A percentile compares a stretch with the other conserved stretches of the same genome.
phyloP scores from a whole-genome alignment of 2,329 filamentous ascomycete genomes.

The Aspergillus puulaauensis region DNA sequence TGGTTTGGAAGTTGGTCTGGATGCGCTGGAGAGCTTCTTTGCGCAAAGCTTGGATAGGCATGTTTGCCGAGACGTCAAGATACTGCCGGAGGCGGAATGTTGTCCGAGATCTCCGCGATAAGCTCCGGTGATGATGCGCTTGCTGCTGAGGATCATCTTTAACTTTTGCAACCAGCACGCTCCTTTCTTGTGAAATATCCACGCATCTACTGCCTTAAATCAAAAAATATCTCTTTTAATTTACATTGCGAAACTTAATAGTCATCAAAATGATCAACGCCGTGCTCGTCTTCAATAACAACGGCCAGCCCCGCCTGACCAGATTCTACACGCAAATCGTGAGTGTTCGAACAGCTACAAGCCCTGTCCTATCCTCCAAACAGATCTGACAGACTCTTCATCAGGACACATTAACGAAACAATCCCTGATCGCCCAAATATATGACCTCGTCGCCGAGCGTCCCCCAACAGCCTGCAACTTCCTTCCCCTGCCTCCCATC shows the following conservation, averaged over 20 bases:
- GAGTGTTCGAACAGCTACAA: constrained; percentile 23
- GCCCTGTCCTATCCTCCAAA: no score
- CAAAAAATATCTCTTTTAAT: not conserved
- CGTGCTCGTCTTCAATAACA: constrained; percentile 97
- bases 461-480: constrained; percentile 91
- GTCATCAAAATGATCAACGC: constrained; percentile 83
- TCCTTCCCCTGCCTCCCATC: constrained; percentile 75
- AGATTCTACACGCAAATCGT: constrained; percentile 99
- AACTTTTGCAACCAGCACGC: not conserved
- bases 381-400: not conserved
- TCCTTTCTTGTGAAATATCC: not conserved
- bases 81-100: constrained; percentile 1
- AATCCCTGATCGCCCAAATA: constrained; percentile 94
- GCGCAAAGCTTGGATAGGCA: constrained; percentile 13
- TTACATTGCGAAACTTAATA: not conserved
- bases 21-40: constrained; percentile 15
- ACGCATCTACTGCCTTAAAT: not conserved
- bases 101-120: constrained; percentile 19
- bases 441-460: constrained; percentile 93
- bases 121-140: constrained; percentile 3
- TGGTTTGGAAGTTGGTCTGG: not conserved
- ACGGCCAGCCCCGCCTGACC: constrained; percentile 91
- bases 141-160: not conserved
- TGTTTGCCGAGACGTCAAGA: constrained; percentile 12
- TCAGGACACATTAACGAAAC: constrained; percentile 95